Evolutionary conservation across 2,329 filamentous ascomycete genomes (phyloP), one percentile per base, ranked within the genome.

Genomic region (Cercospora berteroae): DNA sequence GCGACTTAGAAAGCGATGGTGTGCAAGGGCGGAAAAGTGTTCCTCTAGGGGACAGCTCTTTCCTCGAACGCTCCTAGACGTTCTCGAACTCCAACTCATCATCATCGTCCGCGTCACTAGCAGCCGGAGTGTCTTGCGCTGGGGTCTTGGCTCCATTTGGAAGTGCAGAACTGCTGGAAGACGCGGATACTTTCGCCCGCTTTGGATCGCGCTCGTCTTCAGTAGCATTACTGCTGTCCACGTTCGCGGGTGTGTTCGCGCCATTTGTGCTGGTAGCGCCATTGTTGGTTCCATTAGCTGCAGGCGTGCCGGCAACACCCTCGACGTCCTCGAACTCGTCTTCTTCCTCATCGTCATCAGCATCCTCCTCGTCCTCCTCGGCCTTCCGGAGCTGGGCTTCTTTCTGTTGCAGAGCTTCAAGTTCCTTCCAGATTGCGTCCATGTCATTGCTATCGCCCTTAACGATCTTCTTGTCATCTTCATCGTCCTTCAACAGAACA

Each of bases 381-480:
- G 84, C 81, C 16, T 82, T 83, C 42, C 83, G 75, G 62, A 79
- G 76, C 52, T 78, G 76, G 13, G 78, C 78, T 56, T 80, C 74
- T 56, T 80, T 75, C 60, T 77, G 83, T 77, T 89, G 85, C 69
- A 88, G 87, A 5, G 84, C 85, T 72, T 88, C 88, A 18, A 93
- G 82, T 67, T 85, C 86, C 42, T 86, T 86, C 76, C 91, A 93
- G 65, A 90, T 87, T 63, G 87, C 87, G 65, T 89, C 88, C 69
- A 93, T 85, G 50, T 85, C 82, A 31, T 84, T 82, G 67, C 87
- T 83, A 25, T 83, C 85, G n/a, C 59, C 70, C 18, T 68, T 67
- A 13, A 66, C 67, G 18, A 69, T 69, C 67, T 77, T 77, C 69
- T 74, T 75, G 56, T 82, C 76, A 6, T 80, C 78, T 50, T 77